These are phyloP conservation scores for Colletotrichum endophyticum DNA, from an alignment of 2,329 filamentous ascomycete species.

Conservation along the genomic window DNA sequence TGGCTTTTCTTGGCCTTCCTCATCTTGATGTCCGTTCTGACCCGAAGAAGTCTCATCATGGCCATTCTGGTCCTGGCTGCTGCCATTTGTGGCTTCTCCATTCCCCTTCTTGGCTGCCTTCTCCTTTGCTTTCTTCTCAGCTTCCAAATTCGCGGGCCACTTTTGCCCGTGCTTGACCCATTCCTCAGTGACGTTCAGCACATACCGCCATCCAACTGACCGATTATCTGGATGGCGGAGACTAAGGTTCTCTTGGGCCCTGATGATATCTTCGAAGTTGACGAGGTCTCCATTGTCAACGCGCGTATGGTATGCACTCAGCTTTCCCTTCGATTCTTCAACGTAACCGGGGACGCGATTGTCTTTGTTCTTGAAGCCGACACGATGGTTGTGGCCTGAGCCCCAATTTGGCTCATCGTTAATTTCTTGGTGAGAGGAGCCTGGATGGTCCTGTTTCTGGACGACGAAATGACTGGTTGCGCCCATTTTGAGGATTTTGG, in stretches of 20 bases:
- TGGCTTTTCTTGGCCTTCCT: slow-evolving; percentile 21
- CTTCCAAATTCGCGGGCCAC: slow-evolving; percentile 51
- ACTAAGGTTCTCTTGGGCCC: slow-evolving; percentile 44
- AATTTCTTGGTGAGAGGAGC: slow-evolving; percentile 43
- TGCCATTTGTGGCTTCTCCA: slow-evolving; percentile 17
- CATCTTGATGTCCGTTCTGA: neutral
- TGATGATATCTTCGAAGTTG: slow-evolving; percentile 41
- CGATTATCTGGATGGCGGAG: slow-evolving; percentile 46
- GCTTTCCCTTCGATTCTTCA: neutral
- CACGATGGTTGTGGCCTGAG: slow-evolving; percentile 38
- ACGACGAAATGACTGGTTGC: slow-evolving; percentile 12
- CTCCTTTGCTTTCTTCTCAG: slow-evolving; percentile 25
- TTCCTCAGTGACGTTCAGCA: slow-evolving; percentile 52
- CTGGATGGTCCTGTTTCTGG: slow-evolving; percentile 32
- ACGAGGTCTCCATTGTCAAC: slow-evolving; percentile 32
- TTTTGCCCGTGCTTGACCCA: slow-evolving; percentile 51
- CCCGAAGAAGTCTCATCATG: neutral
- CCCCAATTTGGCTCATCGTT: slow-evolving; percentile 47
- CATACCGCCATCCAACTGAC: slow-evolving; percentile 53
- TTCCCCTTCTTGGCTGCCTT: neutral
- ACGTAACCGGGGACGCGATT: slow-evolving; percentile 38
- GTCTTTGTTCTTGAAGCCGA: slow-evolving; percentile 41
- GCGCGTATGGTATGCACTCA: neutral
- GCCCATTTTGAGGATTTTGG: neutral
- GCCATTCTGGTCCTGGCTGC: neutral